Conservation (phyloP, 305 asterid species). For the Solanum hybrid region DNA sequence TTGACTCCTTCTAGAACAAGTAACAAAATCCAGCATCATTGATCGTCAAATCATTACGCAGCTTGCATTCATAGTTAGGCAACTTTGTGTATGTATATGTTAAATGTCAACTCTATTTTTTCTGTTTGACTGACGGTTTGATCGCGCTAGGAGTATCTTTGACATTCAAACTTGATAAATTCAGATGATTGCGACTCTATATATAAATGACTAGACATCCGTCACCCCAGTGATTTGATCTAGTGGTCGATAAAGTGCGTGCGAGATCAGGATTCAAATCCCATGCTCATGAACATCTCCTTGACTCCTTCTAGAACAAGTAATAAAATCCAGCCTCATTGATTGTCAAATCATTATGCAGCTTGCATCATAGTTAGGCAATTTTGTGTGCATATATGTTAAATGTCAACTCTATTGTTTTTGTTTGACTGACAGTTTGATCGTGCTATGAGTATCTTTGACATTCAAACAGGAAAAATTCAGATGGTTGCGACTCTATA, state of each 20-base stretch:
- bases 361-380: not conserved
- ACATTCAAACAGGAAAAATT: not conserved
- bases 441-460: not conserved
- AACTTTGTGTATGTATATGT: not conserved
- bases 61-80: not conserved
- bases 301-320: slow-evolving; percentile 1
- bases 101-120: not conserved
- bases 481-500: not conserved
- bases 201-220: not conserved
- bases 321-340: not conserved
- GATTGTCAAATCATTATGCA: not conserved
- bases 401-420: not conserved
- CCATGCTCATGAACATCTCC: not conserved
- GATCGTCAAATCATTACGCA: not conserved
- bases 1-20: not conserved
- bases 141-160: not conserved
- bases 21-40: not conserved
- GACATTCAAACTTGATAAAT: not conserved
- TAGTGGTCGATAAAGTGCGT: not conserved
- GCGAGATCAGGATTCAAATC: not conserved
- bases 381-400: not conserved
- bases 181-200: not conserved
- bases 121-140: not conserved
- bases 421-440: not conserved
- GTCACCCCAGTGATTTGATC: not conserved